These are phyloP conservation scores for Dendryphion nanum DNA, from an alignment of 2,329 filamentous ascomycete species.

Conservation along the genomic window DNA sequence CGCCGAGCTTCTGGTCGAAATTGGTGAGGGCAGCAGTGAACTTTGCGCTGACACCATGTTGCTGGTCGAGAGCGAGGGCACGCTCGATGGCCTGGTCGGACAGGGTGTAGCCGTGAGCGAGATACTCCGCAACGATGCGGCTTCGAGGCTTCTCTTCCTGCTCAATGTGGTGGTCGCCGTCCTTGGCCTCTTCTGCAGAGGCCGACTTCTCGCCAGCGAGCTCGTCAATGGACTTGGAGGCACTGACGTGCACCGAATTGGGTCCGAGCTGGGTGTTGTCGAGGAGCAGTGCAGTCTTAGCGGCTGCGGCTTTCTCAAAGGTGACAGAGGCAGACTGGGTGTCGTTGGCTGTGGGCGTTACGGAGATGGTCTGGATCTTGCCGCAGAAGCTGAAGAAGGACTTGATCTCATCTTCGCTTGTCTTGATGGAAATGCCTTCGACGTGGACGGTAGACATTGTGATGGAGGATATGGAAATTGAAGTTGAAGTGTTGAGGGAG, in stretches of 20 bases:
- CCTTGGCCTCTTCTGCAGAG: slow-evolving; percentile 49
- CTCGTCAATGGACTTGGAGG: slow-evolving; percentile 66
- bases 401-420: slow-evolving; percentile 84
- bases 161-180: slow-evolving; percentile 67
- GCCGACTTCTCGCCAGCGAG: slow-evolving; percentile 60
- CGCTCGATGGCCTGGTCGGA: slow-evolving; percentile 74
- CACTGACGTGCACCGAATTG: slow-evolving; percentile 72
- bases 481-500: slow-evolving; percentile 1
- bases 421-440: slow-evolving; percentile 79
- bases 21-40: slow-evolving; percentile 75
- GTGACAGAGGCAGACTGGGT: slow-evolving; percentile 85
- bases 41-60: slow-evolving; percentile 78
- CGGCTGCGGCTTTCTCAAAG: slow-evolving; percentile 95
- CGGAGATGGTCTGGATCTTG: slow-evolving; percentile 71
- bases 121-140: slow-evolving; percentile 92
- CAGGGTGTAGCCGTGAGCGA: slow-evolving; percentile 89
- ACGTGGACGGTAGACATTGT: slow-evolving; percentile 69
- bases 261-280: slow-evolving; percentile 92
- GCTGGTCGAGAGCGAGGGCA: slow-evolving; percentile 83
- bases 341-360: slow-evolving; percentile 63
- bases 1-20: slow-evolving; percentile 84
- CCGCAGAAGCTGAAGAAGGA: slow-evolving; percentile 53
- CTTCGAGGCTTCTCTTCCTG: slow-evolving; percentile 97
- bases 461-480: slow-evolving; percentile 2
- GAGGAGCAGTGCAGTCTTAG: slow-evolving; percentile 93